Evolutionary conservation across 2,329 filamentous ascomycete species (phyloP).

Genomic region (Fusarium cyanostomum): DNA sequence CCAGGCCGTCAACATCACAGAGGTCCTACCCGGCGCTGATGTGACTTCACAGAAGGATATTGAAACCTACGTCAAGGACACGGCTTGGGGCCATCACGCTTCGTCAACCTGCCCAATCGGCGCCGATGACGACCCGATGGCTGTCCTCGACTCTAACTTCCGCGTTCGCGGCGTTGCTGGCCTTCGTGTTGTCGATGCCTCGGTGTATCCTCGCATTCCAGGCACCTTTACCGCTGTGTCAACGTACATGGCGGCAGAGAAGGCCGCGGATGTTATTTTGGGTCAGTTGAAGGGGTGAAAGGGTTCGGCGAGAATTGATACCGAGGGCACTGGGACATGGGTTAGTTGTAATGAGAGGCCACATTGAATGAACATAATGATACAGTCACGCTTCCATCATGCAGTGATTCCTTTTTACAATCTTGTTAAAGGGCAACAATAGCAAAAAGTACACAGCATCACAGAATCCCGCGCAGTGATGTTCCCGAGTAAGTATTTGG

Average conservation of each 20-base stretch:
- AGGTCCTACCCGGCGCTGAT: conserved; percentile 27
- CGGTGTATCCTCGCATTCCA: conserved; percentile 53
- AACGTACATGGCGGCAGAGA: conserved; percentile 47
- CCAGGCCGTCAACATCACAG: conserved; percentile 36
- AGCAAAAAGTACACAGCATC: no score
- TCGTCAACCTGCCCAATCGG: conserved; percentile 48
- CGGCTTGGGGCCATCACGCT: conserved; percentile 49
- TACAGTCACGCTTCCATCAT: no score
- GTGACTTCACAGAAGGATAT: conserved; percentile 30
- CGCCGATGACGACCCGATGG: conserved; percentile 44
- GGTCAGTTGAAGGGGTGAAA: conserved; percentile 12
- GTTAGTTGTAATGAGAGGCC: no score
- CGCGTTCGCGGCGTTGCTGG: conserved; percentile 57
- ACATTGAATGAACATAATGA: no score
- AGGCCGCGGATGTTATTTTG: conserved; percentile 47
- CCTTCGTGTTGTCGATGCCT: conserved; percentile 58
- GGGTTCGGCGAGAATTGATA: no score
- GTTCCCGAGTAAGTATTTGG: no score
- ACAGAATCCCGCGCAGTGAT: no score
- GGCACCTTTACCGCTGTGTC: conserved; percentile 48
- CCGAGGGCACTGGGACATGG: no score
- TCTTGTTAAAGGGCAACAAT: no score
- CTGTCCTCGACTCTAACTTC: conserved; percentile 60
- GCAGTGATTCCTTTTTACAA: no score
- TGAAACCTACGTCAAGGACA: conserved; percentile 43